Conservation (phyloP, 2,329 filamentous ascomycete genomes). For the Colletotrichum kahawae region DNA sequence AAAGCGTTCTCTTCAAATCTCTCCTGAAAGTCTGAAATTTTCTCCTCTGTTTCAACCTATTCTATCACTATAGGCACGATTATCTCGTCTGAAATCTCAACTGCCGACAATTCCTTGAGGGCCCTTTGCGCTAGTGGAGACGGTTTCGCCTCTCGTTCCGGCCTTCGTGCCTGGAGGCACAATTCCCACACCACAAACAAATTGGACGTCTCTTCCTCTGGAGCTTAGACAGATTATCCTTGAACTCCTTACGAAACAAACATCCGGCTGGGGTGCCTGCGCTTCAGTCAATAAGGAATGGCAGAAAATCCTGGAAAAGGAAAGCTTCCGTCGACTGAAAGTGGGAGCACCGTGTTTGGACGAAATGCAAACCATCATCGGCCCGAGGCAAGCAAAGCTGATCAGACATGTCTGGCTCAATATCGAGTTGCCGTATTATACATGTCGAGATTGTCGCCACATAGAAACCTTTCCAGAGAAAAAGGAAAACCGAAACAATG, state of each 20-base stretch:
- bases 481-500: neutral
- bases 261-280: slow-evolving; percentile 33
- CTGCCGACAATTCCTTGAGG: neutral
- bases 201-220: neutral
- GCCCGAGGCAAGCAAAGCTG: slow-evolving; percentile 22
- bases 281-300: slow-evolving; percentile 40
- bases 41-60: neutral
- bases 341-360: slow-evolving; percentile 29
- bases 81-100: neutral
- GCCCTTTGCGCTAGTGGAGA: neutral
- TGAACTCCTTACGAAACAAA: neutral
- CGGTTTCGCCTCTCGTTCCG: neutral
- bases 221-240: neutral
- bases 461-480: neutral
- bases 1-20: neutral
- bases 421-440: slow-evolving; percentile 33
- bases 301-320: slow-evolving; percentile 33
- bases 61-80: neutral
- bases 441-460: slow-evolving; percentile 22
- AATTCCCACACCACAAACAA: too few species aligned
- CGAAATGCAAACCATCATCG: slow-evolving; percentile 25
- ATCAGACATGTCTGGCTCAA: slow-evolving; percentile 35
- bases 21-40: fast-evolving
- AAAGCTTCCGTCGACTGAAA: slow-evolving; percentile 32
- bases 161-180: neutral